Evolutionary conservation across 208 protist species (phyloP).

Genomic region (Borovskyia barvae): DNA sequence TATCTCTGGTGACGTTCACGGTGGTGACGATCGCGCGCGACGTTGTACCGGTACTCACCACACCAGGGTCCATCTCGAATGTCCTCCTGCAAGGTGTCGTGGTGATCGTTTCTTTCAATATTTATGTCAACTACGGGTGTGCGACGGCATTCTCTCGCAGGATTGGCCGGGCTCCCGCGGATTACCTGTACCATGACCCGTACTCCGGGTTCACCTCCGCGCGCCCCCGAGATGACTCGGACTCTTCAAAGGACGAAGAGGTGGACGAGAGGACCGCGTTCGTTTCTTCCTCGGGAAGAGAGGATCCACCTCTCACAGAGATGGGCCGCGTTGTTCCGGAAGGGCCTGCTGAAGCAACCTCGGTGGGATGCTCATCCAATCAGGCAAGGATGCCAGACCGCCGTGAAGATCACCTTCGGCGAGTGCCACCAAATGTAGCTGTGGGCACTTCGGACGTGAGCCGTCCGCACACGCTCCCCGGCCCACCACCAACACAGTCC

Average conservation of each 20-base stretch:
- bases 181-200: slow-evolving; percentile 11
- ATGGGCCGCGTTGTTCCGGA: no score
- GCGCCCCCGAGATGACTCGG: slow-evolving; percentile 8
- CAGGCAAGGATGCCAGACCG: no score
- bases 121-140: slow-evolving; percentile 69
- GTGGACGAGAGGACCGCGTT: no score
- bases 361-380: no score
- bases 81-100: slow-evolving; percentile 30
- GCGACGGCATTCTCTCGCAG: slow-evolving; percentile 37
- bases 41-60: slow-evolving; percentile 45
- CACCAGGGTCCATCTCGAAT: slow-evolving; percentile 23
- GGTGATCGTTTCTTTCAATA: slow-evolving; percentile 53
- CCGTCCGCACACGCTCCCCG: no score
- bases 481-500: no score
- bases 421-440: no score
- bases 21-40: slow-evolving; percentile 37
- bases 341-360: no score
- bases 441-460: no score
- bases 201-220: background rate
- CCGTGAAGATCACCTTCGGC: no score
- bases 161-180: slow-evolving; percentile 23
- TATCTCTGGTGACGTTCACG: slow-evolving; percentile 58
- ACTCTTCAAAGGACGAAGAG: slow-evolving; percentile 3
- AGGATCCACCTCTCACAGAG: no score
- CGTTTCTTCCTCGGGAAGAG: no score